Percentiles rank a stretch among this genome's conserved stretches.
Evolutionary conservation across 305 asterid species (phyloP).

Genomic region (Fraxinus paxiana): DNA sequence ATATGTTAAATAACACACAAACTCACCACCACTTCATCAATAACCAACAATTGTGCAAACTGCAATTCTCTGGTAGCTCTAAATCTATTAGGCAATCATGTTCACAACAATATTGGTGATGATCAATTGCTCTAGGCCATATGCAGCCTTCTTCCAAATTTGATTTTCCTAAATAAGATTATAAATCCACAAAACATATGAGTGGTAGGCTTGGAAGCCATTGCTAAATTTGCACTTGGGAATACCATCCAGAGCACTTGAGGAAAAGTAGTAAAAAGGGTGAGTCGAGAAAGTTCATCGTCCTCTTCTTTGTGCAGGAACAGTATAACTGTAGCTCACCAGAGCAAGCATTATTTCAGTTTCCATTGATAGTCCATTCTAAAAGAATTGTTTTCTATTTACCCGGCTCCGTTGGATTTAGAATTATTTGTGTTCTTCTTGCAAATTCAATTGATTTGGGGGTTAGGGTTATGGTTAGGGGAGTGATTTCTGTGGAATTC

Average conservation of each 20-base stretch:
- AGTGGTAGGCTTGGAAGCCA: conserved; percentile 40
- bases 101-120: conserved; percentile 60
- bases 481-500: too few species aligned
- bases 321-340: conserved; percentile 31
- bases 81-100: conserved; percentile 71
- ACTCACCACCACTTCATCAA: too few species aligned
- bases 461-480: too few species aligned
- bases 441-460: too few species aligned
- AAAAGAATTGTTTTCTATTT: neutral
- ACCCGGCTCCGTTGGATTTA: neutral
- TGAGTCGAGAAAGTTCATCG: conserved; percentile 30
- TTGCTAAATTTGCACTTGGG: conserved; percentile 57
- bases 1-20: too few species aligned
- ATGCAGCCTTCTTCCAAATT: conserved; percentile 55
- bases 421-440: too few species aligned
- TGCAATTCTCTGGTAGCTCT: conserved; percentile 60
- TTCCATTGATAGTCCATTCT: neutral
- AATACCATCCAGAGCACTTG: conserved; percentile 28
- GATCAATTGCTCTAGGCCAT: conserved; percentile 58
- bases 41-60: conserved; percentile 36
- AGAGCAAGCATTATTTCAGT: conserved; percentile 30
- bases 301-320: conserved; percentile 34
- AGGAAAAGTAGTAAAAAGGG: conserved; percentile 42
- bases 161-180: conserved; percentile 57
- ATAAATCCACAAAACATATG: conserved; percentile 54